Evolutionary conservation across 768 basidiomycete species (phyloP).

Genomic region (Suillus plorans): DNA sequence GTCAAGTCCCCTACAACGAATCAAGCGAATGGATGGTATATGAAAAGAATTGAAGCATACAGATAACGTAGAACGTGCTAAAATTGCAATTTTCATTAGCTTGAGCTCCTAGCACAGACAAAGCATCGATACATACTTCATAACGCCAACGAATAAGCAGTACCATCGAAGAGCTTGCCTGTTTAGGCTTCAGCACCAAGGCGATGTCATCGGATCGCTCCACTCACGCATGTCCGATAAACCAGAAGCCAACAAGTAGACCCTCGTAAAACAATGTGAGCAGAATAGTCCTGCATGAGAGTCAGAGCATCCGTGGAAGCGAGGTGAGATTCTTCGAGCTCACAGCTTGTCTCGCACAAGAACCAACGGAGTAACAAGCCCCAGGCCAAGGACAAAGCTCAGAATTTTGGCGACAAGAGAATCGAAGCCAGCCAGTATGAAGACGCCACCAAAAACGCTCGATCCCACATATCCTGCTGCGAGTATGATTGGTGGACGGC

Average conservation of each 20-base stretch:
- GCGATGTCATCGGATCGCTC: constrained; percentile 5
- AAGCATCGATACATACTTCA: constrained; percentile 59
- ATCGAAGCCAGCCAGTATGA: constrained; percentile 83
- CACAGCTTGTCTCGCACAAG: constrained; percentile 91
- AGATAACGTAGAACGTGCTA: constrained; percentile 85
- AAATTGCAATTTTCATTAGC: constrained; percentile 9
- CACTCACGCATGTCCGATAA: constrained; percentile 85
- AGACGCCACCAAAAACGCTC: constrained; percentile 77
- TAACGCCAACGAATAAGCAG: constrained; percentile 77
- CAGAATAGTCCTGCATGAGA: constrained; percentile 67
- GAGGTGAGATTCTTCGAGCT: constrained; percentile 27
- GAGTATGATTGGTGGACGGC: constrained; percentile 68
- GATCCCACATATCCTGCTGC: constrained; percentile 83
- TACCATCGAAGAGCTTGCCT: constrained; percentile 85
- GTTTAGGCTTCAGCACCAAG: constrained; percentile 10
- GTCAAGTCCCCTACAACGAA: constrained; percentile 77
- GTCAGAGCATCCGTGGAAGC: constrained; percentile 12
- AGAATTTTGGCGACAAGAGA: constrained; percentile 90
- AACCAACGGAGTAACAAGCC: constrained; percentile 79
- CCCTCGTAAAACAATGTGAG: constrained; percentile 83
- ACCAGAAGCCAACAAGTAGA: constrained; percentile 91
- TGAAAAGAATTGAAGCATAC: constrained; percentile 41
- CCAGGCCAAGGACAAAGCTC: constrained; percentile 87
- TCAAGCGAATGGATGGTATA: constrained; percentile 9
- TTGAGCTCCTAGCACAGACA: constrained; percentile 7